phyloP scores from a whole-genome alignment of 2,329 filamentous ascomycete species.

The Pezicula carpinea region DNA sequence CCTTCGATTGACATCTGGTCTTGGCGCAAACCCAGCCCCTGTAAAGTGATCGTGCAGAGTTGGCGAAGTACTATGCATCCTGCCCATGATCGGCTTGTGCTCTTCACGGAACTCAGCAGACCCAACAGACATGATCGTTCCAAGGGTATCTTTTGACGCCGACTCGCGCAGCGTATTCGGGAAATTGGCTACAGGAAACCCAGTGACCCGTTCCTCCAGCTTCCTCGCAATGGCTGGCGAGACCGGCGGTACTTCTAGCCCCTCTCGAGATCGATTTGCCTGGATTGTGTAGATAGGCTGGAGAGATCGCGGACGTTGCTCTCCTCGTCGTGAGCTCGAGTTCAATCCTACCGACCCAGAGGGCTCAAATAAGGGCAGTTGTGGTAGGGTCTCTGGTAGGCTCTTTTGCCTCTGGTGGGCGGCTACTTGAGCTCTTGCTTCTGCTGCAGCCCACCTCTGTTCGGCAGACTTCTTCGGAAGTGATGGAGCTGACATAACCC shows the following conservation, averaged over 20 bases:
- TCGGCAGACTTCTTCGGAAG: conserved; percentile 1
- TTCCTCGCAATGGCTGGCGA: conserved; percentile 11
- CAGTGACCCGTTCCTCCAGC: conserved; percentile 16
- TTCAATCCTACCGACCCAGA: not conserved
- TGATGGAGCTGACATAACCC: not conserved
- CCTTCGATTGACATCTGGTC: conserved; percentile 5
- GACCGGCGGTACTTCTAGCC: conserved; percentile 6
- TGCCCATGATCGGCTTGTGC: conserved; percentile 13
- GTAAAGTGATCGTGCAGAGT: conserved; percentile 15
- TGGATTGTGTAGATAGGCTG: conserved; percentile 20
- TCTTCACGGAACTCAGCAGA: conserved; percentile 20
- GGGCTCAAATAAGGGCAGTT: not conserved
- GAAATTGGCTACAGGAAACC: conserved; percentile 16
- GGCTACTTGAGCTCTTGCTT: not conserved
- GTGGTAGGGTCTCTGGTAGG: not conserved
- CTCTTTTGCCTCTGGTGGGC: not conserved
- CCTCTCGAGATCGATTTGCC: conserved; percentile 3
- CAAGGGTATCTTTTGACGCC: conserved; percentile 23
- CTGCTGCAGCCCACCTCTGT: conserved; percentile 1
- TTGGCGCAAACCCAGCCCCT: conserved; percentile 5
- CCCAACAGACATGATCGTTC: conserved; percentile 25
- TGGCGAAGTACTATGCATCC: conserved; percentile 19
- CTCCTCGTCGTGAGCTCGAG: conserved; percentile 7
- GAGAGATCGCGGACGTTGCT: conserved; percentile 10
- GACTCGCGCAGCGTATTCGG: conserved; percentile 19